Base-by-base conservation (phyloP, 352 stramenopile genomes). In the Phytophthora foliorum region DNA sequence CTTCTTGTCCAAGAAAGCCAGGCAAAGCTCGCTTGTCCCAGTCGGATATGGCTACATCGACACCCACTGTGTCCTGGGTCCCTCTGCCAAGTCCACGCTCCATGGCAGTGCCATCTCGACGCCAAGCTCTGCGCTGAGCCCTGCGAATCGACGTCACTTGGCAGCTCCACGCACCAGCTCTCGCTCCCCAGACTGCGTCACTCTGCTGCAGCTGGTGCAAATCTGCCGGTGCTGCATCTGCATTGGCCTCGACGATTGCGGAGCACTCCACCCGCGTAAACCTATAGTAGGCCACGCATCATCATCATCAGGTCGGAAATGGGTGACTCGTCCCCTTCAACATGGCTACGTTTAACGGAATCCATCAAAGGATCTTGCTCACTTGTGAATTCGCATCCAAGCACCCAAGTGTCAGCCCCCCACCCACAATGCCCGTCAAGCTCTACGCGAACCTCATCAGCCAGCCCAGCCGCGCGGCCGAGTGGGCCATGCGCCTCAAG, bases 371-470 rank as follows among this genome's bases (percentile, higher is more conserved):
- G 34, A n/a, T n/a, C 13, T 7, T 17, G 10, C 10, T 39, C 34
- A 39, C 34, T n/a, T 3, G 2, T 14, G 1, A 39, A 39, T 39
- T n/a, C 6, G 34, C 34, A 2, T 39, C 34, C 34, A 2, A 39
- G 34, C 34, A 17, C 34, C 34, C 34, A 39, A 39, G 34, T 39
- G 7, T 39, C 34, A 2, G 2, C 31, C 11, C 3, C 2, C 31
- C 11, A 6, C 7, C 29, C 4, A 32, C 29, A 8, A 81, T 73
- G 70, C 24, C 22, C 13, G 38, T 83, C 42, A 74, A 80, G 54
- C 45, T 81, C 7, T 83, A 78, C 55, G 75, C 63, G 11, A 83
- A 83, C 44, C 32, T 77, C 14, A 63, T 84, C 63, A 81, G 72
- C 42, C 76, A 81, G 49, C 76, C 76, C 27, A 73, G 53, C 31